phyloP scores from a whole-genome alignment of 768 basidiomycete genomes.

The Collybia sp. region DNA sequence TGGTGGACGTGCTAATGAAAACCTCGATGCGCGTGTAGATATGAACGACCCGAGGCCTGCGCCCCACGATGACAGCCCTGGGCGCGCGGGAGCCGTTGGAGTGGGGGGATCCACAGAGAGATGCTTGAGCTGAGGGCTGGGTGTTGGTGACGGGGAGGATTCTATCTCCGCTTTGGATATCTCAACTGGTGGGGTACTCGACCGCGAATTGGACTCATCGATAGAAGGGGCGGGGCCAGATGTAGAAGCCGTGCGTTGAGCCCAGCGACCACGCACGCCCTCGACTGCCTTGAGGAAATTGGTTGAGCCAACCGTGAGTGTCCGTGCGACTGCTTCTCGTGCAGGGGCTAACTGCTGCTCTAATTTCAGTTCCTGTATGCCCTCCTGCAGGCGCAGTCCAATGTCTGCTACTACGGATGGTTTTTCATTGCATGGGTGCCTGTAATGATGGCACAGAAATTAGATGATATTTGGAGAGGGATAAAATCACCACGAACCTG shows the following conservation, averaged over 20 bases:
- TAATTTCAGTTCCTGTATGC: conserved; percentile 88
- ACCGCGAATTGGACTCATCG: conserved; percentile 21
- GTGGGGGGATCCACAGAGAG: conserved; percentile 7
- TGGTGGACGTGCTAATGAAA: conserved; percentile 8
- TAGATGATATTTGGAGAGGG: background rate
- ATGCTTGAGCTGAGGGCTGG: background rate
- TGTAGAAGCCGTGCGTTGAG: conserved; percentile 22
- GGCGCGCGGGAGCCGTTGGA: conserved; percentile 3
- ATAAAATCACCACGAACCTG: conserved; percentile 41
- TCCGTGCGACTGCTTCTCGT: conserved; percentile 81
- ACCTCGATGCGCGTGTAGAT: conserved; percentile 12
- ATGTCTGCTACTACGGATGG: conserved; percentile 89
- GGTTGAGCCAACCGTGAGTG: conserved; percentile 67
- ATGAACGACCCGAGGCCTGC: conserved; percentile 15
- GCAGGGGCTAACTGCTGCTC: conserved; percentile 94
- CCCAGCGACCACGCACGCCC: conserved; percentile 77
- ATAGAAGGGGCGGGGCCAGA: conserved; percentile 10
- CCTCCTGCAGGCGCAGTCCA: conserved; percentile 86
- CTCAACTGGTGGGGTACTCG: conserved; percentile 33
- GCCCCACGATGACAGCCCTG: conserved; percentile 11
- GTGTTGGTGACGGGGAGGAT: conserved; percentile 5
- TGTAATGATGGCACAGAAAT: conserved; percentile 20
- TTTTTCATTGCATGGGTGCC: conserved; percentile 92
- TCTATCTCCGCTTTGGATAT: conserved; percentile 32
- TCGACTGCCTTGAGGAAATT: conserved; percentile 89